Base-by-base conservation (phyloP, 768 basidiomycete species). In the Scleroderma bovista region DNA sequence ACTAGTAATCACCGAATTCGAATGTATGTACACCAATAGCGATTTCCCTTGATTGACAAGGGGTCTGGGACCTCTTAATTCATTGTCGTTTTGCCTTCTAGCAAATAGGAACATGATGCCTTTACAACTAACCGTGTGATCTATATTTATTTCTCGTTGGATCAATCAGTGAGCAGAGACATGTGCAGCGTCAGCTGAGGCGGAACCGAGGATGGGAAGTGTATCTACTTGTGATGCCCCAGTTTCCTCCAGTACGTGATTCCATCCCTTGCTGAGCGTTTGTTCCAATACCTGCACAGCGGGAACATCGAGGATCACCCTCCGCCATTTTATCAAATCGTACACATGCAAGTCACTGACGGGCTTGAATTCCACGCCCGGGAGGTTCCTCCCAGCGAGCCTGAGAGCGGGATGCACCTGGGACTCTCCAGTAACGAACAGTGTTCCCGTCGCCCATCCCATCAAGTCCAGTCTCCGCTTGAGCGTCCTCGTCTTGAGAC, bases 291-390 rank as follows among this genome's bases (percentile, higher is more conserved):
- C 78, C 33, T 92, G 83, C n/a, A 93, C 83, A 3, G 92, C 91
- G 47, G 81, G 78, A 52, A 86, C 61, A 61, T 97, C 94, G 63
- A 97, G 60, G 32, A 96, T 74, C 26, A 93, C 68, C 59, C 88
- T 81, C 51, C 83, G 81, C 82, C 91, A 91, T 67, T 82, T 87
- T 60, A 97, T 68, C 37, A 90, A 64, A 60, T 95, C 87, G 68
- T 90, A 94, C 15, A 95, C 84, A 19, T 75, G 81, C 48, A 91
- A 70, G 42, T 90, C 78, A 34, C 81, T 71, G 16, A 81, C 81
- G 2, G 79, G 80, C 34, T 75, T 74, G 41, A 86, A 69, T 41
- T 83, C 79, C 22, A 89, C 76, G 43, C 76, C 75, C n/a, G 77
- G 77, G 20, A 98, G 71, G 67, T 94, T 94, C 33, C 75, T 69